These are phyloP conservation scores for Megacollybia marginata DNA, from an alignment of 768 basidiomycete species.

Conservation along the genomic window DNA sequence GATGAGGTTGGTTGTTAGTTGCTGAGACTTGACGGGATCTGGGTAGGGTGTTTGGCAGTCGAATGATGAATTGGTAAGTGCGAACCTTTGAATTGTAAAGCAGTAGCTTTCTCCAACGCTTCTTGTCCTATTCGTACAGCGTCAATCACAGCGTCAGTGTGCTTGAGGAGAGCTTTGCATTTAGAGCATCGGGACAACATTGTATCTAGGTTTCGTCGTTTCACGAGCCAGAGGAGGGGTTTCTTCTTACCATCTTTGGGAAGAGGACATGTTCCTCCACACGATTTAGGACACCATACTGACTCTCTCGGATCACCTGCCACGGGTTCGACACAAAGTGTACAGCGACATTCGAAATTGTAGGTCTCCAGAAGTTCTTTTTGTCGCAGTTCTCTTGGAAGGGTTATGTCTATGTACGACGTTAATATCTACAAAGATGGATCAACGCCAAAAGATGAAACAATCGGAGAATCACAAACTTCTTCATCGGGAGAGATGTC, in stretches of 20 bases:
- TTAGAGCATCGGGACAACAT: slow-evolving; percentile 40
- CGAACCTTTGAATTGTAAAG: slow-evolving; percentile 53
- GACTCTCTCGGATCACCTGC: slow-evolving; percentile 59
- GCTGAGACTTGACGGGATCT: slow-evolving; percentile 55
- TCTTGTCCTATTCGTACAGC: slow-evolving; percentile 65
- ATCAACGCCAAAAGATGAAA: not conserved
- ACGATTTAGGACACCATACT: slow-evolving; percentile 61
- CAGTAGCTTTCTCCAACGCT: slow-evolving; percentile 64
- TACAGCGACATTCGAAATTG: slow-evolving; percentile 68
- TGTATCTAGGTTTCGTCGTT: slow-evolving; percentile 31
- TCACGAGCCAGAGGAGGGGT: not conserved
- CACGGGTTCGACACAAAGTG: slow-evolving; percentile 34
- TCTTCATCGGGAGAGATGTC: slow-evolving; percentile 63
- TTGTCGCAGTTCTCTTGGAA: slow-evolving; percentile 51
- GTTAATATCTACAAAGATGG: slow-evolving; percentile 55
- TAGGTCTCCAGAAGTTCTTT: slow-evolving; percentile 63
- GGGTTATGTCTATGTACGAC: slow-evolving; percentile 80
- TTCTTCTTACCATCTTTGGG: slow-evolving; percentile 48
- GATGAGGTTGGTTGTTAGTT: slow-evolving; percentile 58
- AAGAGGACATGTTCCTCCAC: slow-evolving; percentile 55
- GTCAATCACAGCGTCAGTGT: slow-evolving; percentile 51
- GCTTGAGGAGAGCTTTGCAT: slow-evolving; percentile 43
- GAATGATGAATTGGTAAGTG: not conserved
- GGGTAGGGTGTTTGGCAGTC: not conserved
- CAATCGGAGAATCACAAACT: slow-evolving; percentile 28